Evolutionary conservation across 2,329 filamentous ascomycete genomes (phyloP), one percentile per base, ranked within the genome.

Genomic region (Parascedosporium putredinis): DNA sequence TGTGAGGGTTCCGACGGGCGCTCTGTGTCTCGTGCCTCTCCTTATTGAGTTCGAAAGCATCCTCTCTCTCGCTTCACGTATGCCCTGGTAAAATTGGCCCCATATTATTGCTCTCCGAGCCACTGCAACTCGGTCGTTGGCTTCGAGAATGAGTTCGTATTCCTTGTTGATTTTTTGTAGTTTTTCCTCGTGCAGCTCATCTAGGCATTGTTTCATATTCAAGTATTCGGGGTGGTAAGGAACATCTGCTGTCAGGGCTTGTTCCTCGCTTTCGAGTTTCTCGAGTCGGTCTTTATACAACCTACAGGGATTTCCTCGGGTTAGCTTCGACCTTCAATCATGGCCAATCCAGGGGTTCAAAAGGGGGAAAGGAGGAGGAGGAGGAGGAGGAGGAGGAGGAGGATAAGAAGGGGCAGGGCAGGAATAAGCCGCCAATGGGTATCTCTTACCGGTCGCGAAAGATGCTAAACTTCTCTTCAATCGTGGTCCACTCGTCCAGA

Each of bases 21-120:
- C 87, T 83, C 64, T 97, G 91, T 51, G 97, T 87, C 57, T 91
- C 84, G 66, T 95, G 95, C 76, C 91, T 95, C 56, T 93, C 83
- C 63, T 88, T 82, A 59, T 93, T 91, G 52, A 95, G 80, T 52
- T 83, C 75, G 54, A 85, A 25, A 97, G 74, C 43, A 86, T 79
- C 50, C 77, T 76, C 64, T 97, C 91, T 53, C 93, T 81, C 55
- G 86, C 78, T 60, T 95, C 87, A 50, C 93, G 82, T 29, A 90
- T 78, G 45, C 81, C 80, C 65, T 98, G 93, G 64, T 89, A 90
- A 65, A 87, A 97, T 60, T 96, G 90, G 52, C 86, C 85, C 67
- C 94, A 87, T 50, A 91, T 80, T 63, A 96, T 89, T 49, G 88
- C 81, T 54, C 89, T 81, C 57, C 89, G 85, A 18, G 88, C 89